Percentiles rank a stretch among this genome's conserved stretches.
These are phyloP conservation scores for Mycena latifolia DNA, from an alignment of 768 basidiomycete species.

Conservation along the genomic window DNA sequence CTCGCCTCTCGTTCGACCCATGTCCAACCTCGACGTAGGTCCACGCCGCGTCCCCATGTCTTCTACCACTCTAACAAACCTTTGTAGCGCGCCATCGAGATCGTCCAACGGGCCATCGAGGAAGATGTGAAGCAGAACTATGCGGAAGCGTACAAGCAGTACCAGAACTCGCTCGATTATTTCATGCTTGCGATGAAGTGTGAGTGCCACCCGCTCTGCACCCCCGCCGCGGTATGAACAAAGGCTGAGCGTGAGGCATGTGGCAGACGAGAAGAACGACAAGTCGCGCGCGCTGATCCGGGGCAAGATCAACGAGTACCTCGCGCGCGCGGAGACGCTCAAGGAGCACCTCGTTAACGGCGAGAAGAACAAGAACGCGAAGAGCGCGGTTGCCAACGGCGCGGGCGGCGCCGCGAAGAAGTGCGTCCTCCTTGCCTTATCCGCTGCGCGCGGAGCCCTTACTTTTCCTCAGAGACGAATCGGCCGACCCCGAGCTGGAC, in stretches of 20 bases:
- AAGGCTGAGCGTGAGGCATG: conserved; percentile 1
- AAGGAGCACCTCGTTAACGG: conserved; percentile 82
- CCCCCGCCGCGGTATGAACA: no score
- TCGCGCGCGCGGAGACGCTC: conserved; percentile 90
- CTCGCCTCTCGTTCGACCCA: conserved; percentile 11
- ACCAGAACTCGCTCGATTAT: conserved; percentile 96
- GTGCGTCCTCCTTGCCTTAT: conserved; percentile 48
- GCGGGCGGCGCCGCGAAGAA: conserved; percentile 58
- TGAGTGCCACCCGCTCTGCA: conserved; percentile 52
- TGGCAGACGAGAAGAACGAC: conserved; percentile 92
- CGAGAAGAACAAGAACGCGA: conserved; percentile 68
- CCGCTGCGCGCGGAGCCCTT: conserved; percentile 2
- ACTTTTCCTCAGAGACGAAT: conserved; percentile 63
- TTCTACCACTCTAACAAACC: background rate
- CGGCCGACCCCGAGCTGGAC: conserved; percentile 92
- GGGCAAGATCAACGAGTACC: conserved; percentile 91
- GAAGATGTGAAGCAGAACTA: conserved; percentile 95
- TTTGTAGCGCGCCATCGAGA: conserved; percentile 77
- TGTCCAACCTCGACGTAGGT: conserved; percentile 37
- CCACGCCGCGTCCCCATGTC: background rate
- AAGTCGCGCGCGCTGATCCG: conserved; percentile 90
- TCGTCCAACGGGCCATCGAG: conserved; percentile 94
- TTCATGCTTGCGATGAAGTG: conserved; percentile 98
- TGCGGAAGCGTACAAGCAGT: conserved; percentile 92
- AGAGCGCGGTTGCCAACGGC: conserved; percentile 60